These are phyloP conservation scores for Herpetospermum pedunculosum DNA, from an alignment of 306 rosid species.

Conservation along the genomic window DNA sequence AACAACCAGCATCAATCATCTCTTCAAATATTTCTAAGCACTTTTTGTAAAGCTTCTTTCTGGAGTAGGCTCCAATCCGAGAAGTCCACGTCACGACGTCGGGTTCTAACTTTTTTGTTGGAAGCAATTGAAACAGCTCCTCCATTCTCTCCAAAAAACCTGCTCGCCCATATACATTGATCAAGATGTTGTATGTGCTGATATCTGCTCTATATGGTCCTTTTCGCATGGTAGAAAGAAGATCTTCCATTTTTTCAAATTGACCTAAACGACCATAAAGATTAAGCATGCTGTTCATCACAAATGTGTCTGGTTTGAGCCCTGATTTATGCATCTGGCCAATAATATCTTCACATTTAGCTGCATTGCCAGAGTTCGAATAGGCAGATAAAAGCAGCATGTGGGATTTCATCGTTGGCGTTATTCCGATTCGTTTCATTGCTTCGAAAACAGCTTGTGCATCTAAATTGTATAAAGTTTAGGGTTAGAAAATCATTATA, in stretches of 20 bases:
- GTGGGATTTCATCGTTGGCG: constrained; percentile 89
- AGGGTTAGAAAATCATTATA: neutral
- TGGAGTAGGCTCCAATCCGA: constrained; percentile 78
- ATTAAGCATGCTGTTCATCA: constrained; percentile 76
- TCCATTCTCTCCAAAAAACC: constrained; percentile 76
- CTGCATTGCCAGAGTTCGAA: constrained; percentile 52
- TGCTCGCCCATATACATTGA: constrained; percentile 70
- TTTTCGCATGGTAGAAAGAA: constrained; percentile 47
- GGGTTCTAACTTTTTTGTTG: constrained; percentile 46
- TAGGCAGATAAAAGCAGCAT: constrained; percentile 81
- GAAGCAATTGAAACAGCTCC: constrained; percentile 39
- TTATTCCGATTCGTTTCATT: constrained; percentile 73
- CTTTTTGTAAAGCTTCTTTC: constrained; percentile 58
- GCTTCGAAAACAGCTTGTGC: constrained; percentile 66
- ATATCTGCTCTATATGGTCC: constrained; percentile 54
- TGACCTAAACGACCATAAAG: constrained; percentile 70
- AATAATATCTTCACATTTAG: constrained; percentile 66
- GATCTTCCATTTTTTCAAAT: constrained; percentile 69
- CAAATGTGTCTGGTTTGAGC: constrained; percentile 62
- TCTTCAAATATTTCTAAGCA: constrained; percentile 85
- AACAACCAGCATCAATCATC: constrained; percentile 86
- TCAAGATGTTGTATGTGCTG: constrained; percentile 70
- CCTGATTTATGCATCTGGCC: constrained; percentile 65
- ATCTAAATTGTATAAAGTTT: constrained; percentile 23
- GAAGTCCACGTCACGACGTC: constrained; percentile 96